Conservation (phyloP, 176 grass and related monocot genomes). For the Zizania latifolia region DNA sequence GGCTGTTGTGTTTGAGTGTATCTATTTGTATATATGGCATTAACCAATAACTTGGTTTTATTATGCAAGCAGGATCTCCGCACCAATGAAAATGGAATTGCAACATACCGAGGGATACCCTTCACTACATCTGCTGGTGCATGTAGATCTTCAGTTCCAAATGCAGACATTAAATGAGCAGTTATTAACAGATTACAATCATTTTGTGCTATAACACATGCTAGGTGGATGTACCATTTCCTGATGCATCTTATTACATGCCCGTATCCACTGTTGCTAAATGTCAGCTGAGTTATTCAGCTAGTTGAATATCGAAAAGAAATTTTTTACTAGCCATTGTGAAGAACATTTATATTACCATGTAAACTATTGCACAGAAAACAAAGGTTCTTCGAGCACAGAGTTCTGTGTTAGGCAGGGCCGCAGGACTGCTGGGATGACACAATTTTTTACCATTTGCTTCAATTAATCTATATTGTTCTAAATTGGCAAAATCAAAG, state of each 20-base stretch:
- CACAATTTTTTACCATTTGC: not conserved
- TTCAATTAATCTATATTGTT: not conserved
- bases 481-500: not conserved
- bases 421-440: not conserved
- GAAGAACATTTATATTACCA: not conserved
- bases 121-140: constrained; percentile 74
- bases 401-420: not conserved
- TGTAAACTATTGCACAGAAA: not conserved
- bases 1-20: not conserved
- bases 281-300: not conserved
- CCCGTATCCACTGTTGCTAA: constrained; percentile 3
- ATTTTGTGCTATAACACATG: constrained; percentile 20
- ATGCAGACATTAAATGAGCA: constrained; percentile 63
- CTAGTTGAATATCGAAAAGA: not conserved
- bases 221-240: constrained; percentile 5
- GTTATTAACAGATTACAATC: constrained; percentile 2
- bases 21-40: not conserved
- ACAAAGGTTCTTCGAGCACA: not conserved
- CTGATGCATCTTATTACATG: not conserved
- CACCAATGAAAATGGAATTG: constrained; percentile 62
- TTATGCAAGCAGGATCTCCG: constrained; percentile 55
- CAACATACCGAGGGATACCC: constrained; percentile 65
- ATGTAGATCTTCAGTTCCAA: constrained; percentile 61
- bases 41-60: constrained; percentile 5
- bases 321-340: not conserved